These are phyloP conservation scores for Coemansia sp. DNA, from an alignment of 192 early-diverging fungal species.

Conservation along the genomic window DNA sequence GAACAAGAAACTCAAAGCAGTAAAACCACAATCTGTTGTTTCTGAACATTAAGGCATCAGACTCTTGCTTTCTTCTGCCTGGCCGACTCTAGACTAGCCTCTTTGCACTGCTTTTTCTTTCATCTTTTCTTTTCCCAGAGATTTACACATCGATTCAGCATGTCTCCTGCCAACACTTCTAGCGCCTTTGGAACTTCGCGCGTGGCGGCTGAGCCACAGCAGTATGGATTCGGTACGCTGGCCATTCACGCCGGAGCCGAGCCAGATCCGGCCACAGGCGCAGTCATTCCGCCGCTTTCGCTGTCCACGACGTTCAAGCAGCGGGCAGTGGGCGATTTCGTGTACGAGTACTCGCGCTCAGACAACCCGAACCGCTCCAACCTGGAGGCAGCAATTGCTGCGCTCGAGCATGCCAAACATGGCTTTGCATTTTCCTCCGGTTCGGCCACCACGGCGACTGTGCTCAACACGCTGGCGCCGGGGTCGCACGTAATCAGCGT, in stretches of 20 bases:
- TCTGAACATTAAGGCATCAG: not conserved
- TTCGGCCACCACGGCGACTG: conserved; percentile 80
- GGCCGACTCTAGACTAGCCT: not conserved
- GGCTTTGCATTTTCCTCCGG: conserved; percentile 83
- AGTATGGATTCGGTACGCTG: conserved; percentile 80
- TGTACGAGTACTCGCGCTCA: conserved; percentile 81
- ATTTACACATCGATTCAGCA: not conserved
- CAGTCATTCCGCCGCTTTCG: conserved; percentile 95
- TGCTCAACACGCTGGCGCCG: conserved; percentile 66
- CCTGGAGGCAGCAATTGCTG: conserved; percentile 86
- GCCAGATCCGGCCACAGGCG: conserved; percentile 88
- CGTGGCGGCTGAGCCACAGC: conserved; percentile 6
- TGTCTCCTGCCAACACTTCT: conserved; percentile 43
- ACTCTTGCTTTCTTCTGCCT: not conserved
- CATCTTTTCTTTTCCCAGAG: not conserved
- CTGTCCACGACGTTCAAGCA: conserved; percentile 98
- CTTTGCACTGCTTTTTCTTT: not conserved
- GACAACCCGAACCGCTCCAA: conserved; percentile 75
- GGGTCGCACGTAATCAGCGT: conserved; percentile 81
- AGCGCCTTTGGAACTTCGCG: conserved; percentile 11
- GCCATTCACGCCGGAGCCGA: conserved; percentile 93
- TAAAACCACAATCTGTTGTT: not conserved
- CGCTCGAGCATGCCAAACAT: conserved; percentile 87
- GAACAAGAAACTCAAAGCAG: conserved; percentile 3
- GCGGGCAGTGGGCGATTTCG: conserved; percentile 84